Evolutionary conservation across 768 basidiomycete species (phyloP), one percentile per base, ranked within the genome.

Genomic region (Mrakia blollopis): DNA sequence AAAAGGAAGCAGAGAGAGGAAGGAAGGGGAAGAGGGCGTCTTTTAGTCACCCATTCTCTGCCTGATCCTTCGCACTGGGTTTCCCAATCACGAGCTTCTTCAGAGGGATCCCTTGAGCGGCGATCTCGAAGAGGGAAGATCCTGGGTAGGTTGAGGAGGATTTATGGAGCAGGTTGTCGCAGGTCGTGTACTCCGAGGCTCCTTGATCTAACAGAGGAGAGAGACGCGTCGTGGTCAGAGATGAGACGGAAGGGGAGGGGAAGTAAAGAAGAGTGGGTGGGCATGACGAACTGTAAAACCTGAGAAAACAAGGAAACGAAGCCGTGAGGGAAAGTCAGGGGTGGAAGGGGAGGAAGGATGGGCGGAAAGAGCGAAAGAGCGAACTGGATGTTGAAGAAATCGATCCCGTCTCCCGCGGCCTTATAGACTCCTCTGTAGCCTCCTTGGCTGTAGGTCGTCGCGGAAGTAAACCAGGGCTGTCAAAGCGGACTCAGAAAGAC

Each of bases 331-430:
- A 25, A 52, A 18, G 52, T 16, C 23, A 18, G 52, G 52, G 23
- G 50, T 8, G 7, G 50, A 25, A 6, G 50, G 50, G 50, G 18
- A 6, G 14, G 50, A 7, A 6, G 50, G 50, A 52, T 18, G 14
- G 50, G 23, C 18, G 21, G 47, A 57, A 28, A 0, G 44, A 13
- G 44, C 6, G 28, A 28, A 54, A 25, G 28, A 57, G n/a, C 3
- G 71, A 30, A 18, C 54, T 72, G 71, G 35, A 72, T 52, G 71
- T 72, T 72, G 71, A 72, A 39, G 37, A 52, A 72, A 50, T 72
- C 71, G 54, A 72, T 72, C 25, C 50, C 54, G 50, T 47, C 44
- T 1, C 71, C 71, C 25, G 54, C 47, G 13, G 71, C 44, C 25
- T 47, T 37, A 28, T 52, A 72, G 16, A 72, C n/a, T 72, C 71